Percentiles rank a stretch among this genome's conserved stretches.
Conservation (phyloP, 192 early-diverging fungal species). For the Backusella tarrabulga region DNA sequence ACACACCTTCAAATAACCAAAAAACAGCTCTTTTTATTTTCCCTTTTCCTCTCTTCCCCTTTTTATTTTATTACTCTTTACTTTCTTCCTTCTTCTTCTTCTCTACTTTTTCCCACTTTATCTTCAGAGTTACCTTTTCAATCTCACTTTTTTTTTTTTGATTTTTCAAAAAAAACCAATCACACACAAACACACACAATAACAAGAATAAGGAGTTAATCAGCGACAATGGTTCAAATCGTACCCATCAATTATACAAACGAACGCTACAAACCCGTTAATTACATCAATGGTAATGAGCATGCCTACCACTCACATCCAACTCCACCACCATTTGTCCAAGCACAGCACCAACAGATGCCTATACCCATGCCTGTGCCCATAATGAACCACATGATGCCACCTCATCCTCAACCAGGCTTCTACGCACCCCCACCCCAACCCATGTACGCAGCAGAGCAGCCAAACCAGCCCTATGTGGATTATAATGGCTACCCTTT, state of each 20-base stretch:
- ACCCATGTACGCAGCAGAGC: constrained; percentile 4
- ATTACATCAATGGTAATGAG: constrained; percentile 9
- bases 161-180: background rate
- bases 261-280: constrained; percentile 15
- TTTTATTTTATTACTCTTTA: background rate
- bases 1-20: background rate
- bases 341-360: constrained; percentile 11
- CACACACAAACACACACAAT: background rate
- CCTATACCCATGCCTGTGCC: constrained; percentile 20
- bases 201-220: background rate
- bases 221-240: constrained; percentile 3
- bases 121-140: background rate
- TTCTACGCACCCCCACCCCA: constrained; percentile 15
- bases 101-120: background rate
- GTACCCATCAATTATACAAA: constrained; percentile 18
- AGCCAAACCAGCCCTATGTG: background rate
- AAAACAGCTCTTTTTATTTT: background rate
- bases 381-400: constrained; percentile 12
- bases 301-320: background rate
- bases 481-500: background rate
- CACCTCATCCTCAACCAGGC: constrained; percentile 7
- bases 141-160: background rate
- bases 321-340: background rate
- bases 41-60: background rate
- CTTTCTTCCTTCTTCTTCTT: background rate